Base-by-base conservation (phyloP, 1,284 basidiomycete species). In the Coniophora puteana region DNA sequence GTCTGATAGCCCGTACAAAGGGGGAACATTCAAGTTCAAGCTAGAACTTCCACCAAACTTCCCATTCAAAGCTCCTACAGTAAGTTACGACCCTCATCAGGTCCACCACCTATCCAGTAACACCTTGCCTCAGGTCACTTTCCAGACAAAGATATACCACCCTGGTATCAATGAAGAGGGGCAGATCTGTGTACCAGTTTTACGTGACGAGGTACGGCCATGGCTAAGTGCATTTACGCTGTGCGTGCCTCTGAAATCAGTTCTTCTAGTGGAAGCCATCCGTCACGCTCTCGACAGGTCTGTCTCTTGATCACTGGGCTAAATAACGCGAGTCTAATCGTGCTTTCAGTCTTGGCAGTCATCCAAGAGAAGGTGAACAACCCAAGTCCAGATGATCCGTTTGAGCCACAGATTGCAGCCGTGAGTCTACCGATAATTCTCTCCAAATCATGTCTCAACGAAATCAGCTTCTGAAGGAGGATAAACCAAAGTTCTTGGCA, bases 81-180 rank as follows among this genome's bases (percentile, higher is more conserved):
- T 92, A 61, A 51, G 78, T 54, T 27, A 13, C 25, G 38, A 18
- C 41, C 21, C 18, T 31, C 24, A 38, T 31, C 40, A 31, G 31
- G 22, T 13, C 41, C 44, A 21, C 42, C 23, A 24, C 44, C 23
- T 22, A 29, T 31, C 28, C 34, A 34, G 14, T 32, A 27, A 23
- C 30, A 24, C 32, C 32, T 34, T 29, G 39, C 31, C 40, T 23
- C 44, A 93, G 91, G 84, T 93, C 45, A 80, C 78, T 30, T 93
- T 93, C 66, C 78, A 69, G 33, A 94, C 92, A 27, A 91, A 85
- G 70, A 86, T 93, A 44, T 94, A 94, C 58, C 92, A 95, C 65
- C 92, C 92, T 12, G 92, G 92, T 40, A 87, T 95, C 57, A 93
- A 94, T 50, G 89, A 92, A 45, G 89, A 95, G 57, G 92, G 91